Conservation (phyloP, 2,329 filamentous ascomycete species). For the Hypoxylon rubiginosum region DNA sequence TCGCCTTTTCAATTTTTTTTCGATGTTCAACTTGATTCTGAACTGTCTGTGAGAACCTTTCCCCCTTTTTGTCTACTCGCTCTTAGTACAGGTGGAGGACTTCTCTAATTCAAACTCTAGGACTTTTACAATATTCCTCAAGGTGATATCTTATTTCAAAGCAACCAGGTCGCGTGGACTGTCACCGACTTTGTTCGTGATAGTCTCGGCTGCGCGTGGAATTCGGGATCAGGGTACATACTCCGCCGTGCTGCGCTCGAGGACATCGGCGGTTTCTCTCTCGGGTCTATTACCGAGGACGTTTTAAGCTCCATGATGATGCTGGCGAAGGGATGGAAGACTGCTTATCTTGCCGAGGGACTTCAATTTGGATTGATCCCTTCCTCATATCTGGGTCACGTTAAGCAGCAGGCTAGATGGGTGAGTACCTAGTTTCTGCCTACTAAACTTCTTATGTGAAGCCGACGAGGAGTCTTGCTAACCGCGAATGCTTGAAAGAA, state of each 20-base stretch:
- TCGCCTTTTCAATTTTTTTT: neutral
- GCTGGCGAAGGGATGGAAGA: slow-evolving; percentile 14
- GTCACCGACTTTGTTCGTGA: slow-evolving; percentile 10
- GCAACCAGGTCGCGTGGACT: slow-evolving; percentile 15
- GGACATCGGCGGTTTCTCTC: slow-evolving; percentile 11
- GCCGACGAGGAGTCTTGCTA: neutral
- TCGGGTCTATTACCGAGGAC: slow-evolving; percentile 10
- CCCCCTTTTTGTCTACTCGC: neutral
- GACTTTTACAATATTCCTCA: slow-evolving; percentile 21
- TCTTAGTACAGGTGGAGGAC: neutral
- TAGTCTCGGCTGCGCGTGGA: slow-evolving; percentile 12
- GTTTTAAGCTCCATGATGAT: slow-evolving; percentile 12
- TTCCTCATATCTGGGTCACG: slow-evolving; percentile 10
- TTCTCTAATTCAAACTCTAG: slow-evolving; percentile 1
- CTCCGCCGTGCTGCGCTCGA: slow-evolving; percentile 6
- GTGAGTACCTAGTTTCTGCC: neutral
- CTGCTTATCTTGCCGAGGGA: slow-evolving; percentile 9
- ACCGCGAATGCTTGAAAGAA: neutral
- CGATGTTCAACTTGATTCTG: neutral
- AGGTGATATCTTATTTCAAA: slow-evolving; percentile 14
- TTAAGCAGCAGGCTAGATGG: slow-evolving; percentile 20
- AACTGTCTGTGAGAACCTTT: neutral
- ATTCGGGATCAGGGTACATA: slow-evolving; percentile 18
- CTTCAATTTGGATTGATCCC: slow-evolving; percentile 13
- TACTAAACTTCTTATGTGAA: neutral